Percentiles rank a stretch among this genome's conserved stretches.
These are phyloP conservation scores for Rhodotorula taiwanensis DNA, from an alignment of 768 basidiomycete genomes.

Conservation along the genomic window DNA sequence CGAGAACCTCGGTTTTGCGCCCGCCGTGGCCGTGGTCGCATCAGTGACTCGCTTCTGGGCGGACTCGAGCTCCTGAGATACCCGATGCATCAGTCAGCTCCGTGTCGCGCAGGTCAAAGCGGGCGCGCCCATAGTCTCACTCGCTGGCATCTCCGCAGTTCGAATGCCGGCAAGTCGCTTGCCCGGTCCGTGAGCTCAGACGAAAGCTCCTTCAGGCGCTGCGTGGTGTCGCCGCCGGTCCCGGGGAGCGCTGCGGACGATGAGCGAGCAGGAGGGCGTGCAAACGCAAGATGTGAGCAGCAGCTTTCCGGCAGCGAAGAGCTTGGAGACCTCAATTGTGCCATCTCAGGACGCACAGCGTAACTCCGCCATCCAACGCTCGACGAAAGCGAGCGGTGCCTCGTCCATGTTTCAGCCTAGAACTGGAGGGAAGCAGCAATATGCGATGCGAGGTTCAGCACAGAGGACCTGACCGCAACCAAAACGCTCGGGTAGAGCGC, in stretches of 20 bases:
- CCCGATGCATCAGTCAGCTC: too few relatives aligned
- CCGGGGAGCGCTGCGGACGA: too few relatives aligned
- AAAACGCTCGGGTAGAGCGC: too few relatives aligned
- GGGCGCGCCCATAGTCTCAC: too few relatives aligned
- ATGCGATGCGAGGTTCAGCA: too few relatives aligned
- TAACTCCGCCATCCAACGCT: constrained; percentile 16
- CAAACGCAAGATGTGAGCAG: too few relatives aligned
- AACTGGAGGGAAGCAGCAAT: background rate
- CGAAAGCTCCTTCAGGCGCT: background rate
- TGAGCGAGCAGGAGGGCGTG: too few relatives aligned
- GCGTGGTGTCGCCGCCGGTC: too few relatives aligned
- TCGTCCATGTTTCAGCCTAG: constrained; percentile 17
- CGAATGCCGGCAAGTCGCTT: constrained; percentile 9
- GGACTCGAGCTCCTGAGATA: constrained; percentile 27
- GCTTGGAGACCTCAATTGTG: too few relatives aligned
- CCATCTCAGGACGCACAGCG: constrained; percentile 3
- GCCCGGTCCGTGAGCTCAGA: constrained; percentile 15
- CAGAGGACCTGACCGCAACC: too few relatives aligned
- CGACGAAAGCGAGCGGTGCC: constrained; percentile 5
- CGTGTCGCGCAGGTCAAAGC: too few relatives aligned
- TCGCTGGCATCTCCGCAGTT: constrained; percentile 17
- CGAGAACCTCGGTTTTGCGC: constrained; percentile 28
- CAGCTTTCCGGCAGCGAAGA: too few relatives aligned
- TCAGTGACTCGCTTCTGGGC: background rate
- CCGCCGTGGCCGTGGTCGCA: background rate